These are phyloP conservation scores for Boechera divaricarpa DNA, from an alignment of 345 rosid species.

Conservation along the genomic window DNA sequence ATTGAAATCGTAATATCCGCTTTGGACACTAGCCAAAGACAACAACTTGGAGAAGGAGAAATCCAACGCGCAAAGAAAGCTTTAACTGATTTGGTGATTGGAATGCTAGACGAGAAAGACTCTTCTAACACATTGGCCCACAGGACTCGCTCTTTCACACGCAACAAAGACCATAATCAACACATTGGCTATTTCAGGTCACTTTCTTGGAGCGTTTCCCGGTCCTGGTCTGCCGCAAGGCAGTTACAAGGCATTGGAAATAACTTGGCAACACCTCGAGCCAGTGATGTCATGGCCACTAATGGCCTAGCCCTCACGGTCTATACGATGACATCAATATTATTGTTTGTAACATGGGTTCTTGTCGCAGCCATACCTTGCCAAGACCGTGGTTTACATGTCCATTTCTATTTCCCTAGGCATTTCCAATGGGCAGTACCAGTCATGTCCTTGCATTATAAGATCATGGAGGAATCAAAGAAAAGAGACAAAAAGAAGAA, in stretches of 20 bases:
- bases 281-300: slow-evolving; percentile 58
- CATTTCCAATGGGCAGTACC: slow-evolving; percentile 70
- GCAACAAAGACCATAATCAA: slow-evolving; percentile 52
- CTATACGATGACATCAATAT: slow-evolving; percentile 65
- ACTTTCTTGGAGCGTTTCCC: slow-evolving; percentile 87
- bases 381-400: slow-evolving; percentile 87
- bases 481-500: slow-evolving; percentile 66
- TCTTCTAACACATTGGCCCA: slow-evolving; percentile 60
- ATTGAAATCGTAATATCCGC: slow-evolving; percentile 65
- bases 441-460: slow-evolving; percentile 61
- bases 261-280: slow-evolving; percentile 60
- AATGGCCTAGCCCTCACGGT: slow-evolving; percentile 70
- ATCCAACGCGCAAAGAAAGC: slow-evolving; percentile 87
- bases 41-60: slow-evolving; percentile 67
- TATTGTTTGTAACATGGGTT: slow-evolving; percentile 83
- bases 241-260: slow-evolving; percentile 80
- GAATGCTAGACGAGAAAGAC: slow-evolving; percentile 85
- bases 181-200: slow-evolving; percentile 70
- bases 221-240: slow-evolving; percentile 90
- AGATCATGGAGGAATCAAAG: slow-evolving; percentile 70
- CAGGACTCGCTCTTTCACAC: slow-evolving; percentile 77
- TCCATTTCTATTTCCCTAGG: slow-evolving; percentile 69
- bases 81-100: slow-evolving; percentile 67
- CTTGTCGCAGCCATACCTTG: slow-evolving; percentile 94
- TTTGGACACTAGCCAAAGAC: slow-evolving; percentile 46